Percentiles rank a stretch among this genome's conserved stretches.
These are phyloP conservation scores for Hypoxylon sp. DNA, from an alignment of 2,329 filamentous ascomycete genomes.

Conservation along the genomic window DNA sequence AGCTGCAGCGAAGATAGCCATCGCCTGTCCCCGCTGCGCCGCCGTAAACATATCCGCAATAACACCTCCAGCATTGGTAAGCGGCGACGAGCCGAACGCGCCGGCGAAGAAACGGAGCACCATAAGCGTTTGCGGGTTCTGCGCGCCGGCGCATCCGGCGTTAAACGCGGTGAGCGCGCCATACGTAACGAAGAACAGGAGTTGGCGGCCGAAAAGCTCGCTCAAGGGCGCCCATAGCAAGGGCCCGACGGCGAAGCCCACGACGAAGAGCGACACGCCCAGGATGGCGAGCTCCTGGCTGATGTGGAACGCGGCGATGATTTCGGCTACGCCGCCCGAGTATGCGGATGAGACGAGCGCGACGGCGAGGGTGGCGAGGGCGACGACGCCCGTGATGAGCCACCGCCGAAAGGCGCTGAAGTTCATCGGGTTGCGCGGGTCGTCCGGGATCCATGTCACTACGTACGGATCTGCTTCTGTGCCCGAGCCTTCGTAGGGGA, in stretches of 20 bases:
- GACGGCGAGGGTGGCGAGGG: conserved; percentile 75
- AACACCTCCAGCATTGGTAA: conserved; percentile 68
- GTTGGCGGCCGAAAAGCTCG: conserved; percentile 69
- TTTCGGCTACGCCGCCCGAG: conserved; percentile 67
- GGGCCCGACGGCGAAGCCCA: conserved; percentile 64
- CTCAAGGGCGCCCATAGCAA: conserved; percentile 73
- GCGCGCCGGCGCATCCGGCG: conserved; percentile 65
- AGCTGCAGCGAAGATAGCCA: conserved; percentile 73
- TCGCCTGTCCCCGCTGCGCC: conserved; percentile 64
- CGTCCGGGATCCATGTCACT: conserved; percentile 76
- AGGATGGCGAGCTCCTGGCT: conserved; percentile 62
- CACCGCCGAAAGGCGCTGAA: conserved; percentile 73
- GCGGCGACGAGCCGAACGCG: conserved; percentile 65
- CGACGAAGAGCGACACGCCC: conserved; percentile 67
- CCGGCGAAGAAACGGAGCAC: conserved; percentile 74
- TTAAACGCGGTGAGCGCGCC: conserved; percentile 68
- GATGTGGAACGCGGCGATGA: conserved; percentile 68
- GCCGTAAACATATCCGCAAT: conserved; percentile 68
- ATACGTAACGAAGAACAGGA: conserved; percentile 67
- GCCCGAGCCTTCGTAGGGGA: conserved; percentile 67
- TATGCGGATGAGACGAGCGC: conserved; percentile 77
- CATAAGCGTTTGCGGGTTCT: conserved; percentile 68
- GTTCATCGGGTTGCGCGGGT: conserved; percentile 75
- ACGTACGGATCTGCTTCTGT: conserved; percentile 76
- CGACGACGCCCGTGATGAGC: conserved; percentile 72